These are phyloP conservation scores for Incumbomyces delicatus DNA, from an alignment of 2,329 filamentous ascomycete genomes.

Conservation along the genomic window DNA sequence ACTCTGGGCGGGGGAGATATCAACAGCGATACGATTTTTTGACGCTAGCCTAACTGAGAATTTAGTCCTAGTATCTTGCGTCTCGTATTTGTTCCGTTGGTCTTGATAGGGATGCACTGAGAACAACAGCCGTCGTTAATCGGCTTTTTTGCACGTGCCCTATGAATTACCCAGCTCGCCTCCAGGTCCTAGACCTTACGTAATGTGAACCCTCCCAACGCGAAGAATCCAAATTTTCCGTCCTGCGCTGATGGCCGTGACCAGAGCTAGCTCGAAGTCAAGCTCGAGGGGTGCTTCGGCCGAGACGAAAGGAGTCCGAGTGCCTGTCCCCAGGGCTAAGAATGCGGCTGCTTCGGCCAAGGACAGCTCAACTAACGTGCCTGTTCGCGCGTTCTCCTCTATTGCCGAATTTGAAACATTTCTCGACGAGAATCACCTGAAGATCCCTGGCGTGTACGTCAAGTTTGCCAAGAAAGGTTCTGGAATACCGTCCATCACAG, in stretches of 20 bases:
- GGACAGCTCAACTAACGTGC: conserved; percentile 9
- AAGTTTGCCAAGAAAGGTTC: conserved; percentile 42
- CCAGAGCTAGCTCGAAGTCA: neutral
- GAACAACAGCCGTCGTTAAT: no score
- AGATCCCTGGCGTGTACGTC: conserved; percentile 36
- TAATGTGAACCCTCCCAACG: neutral
- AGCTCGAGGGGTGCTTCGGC: no score
- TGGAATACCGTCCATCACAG: conserved; percentile 35
- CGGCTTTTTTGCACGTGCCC: no score
- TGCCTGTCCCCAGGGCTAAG: no score
- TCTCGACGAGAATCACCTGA: conserved; percentile 31
- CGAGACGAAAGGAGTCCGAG: no score
- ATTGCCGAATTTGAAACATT: conserved; percentile 29
- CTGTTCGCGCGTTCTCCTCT: conserved; percentile 22
- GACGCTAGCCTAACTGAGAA: no score
- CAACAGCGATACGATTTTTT: no score
- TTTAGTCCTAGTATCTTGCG: neutral
- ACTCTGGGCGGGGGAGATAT: no score
- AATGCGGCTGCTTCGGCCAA: neutral
- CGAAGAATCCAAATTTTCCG: neutral
- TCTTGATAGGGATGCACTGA: no score
- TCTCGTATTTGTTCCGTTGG: no score
- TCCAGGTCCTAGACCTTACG: neutral
- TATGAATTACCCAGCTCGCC: neutral
- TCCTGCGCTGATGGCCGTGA: neutral